Percentiles rank a stretch among this genome's conserved stretches.
Evolutionary conservation across 2,329 filamentous ascomycete genomes (phyloP).

Genomic region (Acrodontium crateriforme): DNA sequence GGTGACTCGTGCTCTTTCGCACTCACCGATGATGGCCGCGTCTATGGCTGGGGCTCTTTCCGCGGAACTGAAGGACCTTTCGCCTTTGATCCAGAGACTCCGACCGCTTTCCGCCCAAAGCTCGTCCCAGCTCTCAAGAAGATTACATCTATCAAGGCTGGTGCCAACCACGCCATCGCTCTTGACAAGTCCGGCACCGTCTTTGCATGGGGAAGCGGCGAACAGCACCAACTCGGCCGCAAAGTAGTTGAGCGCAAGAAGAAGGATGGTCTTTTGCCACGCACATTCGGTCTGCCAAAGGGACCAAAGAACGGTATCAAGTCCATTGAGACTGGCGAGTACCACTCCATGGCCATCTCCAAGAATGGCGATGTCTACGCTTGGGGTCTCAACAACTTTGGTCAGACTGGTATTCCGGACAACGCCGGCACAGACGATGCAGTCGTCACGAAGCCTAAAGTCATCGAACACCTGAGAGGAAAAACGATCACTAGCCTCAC

Average conservation of each 20-base stretch:
- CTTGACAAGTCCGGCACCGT: conserved; percentile 52
- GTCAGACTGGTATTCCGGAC: conserved; percentile 54
- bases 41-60: conserved; percentile 80
- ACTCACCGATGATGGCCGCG: conserved; percentile 57
- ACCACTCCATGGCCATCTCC: conserved; percentile 66
- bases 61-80: conserved; percentile 52
- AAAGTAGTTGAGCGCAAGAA: conserved; percentile 46
- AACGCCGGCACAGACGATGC: conserved; percentile 54
- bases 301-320: conserved; percentile 37
- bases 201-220: conserved; percentile 56
- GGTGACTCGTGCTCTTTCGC: conserved; percentile 64
- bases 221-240: conserved; percentile 57
- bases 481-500: conserved; percentile 51
- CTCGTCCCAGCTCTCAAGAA: conserved; percentile 50
- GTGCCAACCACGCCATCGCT: conserved; percentile 58
- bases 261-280: conserved; percentile 40
- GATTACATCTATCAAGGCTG: conserved; percentile 48
- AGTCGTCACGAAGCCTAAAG: conserved; percentile 53
- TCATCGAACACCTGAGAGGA: conserved; percentile 49
- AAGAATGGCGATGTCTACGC: conserved; percentile 56
- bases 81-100: conserved; percentile 43
- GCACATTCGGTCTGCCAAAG: conserved; percentile 40
- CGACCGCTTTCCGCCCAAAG: conserved; percentile 37
- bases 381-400: conserved; percentile 82
- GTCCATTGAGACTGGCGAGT: conserved; percentile 54